Conservation (phyloP, 2,329 filamentous ascomycete species). For the Volutella citrinella region DNA sequence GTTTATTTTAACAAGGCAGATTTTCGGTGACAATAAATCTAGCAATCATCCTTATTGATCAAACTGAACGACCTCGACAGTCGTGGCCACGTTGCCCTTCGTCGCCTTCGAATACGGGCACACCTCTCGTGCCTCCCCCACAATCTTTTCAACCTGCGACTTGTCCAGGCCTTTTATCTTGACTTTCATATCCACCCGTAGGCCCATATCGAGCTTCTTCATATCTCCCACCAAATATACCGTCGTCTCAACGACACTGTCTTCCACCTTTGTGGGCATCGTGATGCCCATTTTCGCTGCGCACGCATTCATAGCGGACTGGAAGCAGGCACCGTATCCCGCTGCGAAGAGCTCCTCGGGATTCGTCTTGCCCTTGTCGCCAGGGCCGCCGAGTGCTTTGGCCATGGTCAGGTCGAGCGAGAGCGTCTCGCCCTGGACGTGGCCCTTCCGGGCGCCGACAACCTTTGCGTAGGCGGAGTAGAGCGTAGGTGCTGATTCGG, state of each 20-base stretch:
- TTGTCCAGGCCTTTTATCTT: conserved; percentile 28
- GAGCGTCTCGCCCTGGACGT: conserved; percentile 26
- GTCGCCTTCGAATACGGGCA: conserved; percentile 28
- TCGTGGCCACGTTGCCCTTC: conserved; percentile 24
- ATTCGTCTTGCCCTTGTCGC: conserved; percentile 40
- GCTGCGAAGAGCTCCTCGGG: conserved; percentile 47
- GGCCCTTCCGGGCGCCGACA: conserved; percentile 33
- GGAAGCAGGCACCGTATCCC: conserved; percentile 46
- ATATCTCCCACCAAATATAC: conserved; percentile 43
- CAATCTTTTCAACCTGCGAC: conserved; percentile 23
- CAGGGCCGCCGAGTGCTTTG: conserved; percentile 38
- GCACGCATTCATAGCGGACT: conserved; percentile 43
- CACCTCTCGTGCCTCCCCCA: conserved; percentile 23
- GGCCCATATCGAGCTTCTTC: conserved; percentile 42
- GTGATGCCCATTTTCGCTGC: conserved; percentile 37
- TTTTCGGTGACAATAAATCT: no score
- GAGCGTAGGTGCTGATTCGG: conserved; percentile 34
- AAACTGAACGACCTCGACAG: conserved; percentile 17
- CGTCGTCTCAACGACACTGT: conserved; percentile 38
- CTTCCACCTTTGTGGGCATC: conserved; percentile 34
- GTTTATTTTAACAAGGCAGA: no score
- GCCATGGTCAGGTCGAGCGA: conserved; percentile 38
- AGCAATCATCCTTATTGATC: no score
- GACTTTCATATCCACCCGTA: conserved; percentile 41
- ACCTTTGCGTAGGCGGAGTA: conserved; percentile 37